A percentile compares a stretch with the other conserved stretches of the same genome.
Conservation (phyloP, 1,284 basidiomycete species). For the Rhodotorula sp. region DNA sequence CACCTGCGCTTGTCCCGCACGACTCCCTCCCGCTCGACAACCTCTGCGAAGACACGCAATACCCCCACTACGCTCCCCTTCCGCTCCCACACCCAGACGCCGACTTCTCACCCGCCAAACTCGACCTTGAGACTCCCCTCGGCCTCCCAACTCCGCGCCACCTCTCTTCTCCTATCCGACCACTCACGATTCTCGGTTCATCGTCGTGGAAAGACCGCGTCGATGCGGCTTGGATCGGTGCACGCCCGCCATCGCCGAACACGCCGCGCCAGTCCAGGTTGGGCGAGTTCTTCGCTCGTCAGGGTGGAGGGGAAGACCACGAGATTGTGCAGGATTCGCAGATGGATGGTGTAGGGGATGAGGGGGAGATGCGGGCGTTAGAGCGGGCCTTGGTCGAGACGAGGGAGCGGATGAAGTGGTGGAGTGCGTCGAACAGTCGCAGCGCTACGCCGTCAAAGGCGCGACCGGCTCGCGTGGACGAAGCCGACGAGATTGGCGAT, state of each 20-base stretch:
- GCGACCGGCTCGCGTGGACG: neutral
- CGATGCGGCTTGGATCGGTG: conserved; percentile 11
- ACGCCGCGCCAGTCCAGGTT: conserved; percentile 8
- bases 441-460: neutral
- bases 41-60: conserved; percentile 14
- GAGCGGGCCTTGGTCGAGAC: neutral
- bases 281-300: conserved; percentile 11
- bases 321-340: conserved; percentile 8
- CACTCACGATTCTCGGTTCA: neutral
- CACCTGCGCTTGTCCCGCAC: neutral
- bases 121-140: neutral
- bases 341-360: neutral
- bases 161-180: neutral
- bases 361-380: neutral
- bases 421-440: neutral
- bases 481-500: neutral
- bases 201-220: neutral
- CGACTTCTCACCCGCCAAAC: neutral
- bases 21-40: neutral
- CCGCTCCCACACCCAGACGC: neutral
- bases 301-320: conserved; percentile 4
- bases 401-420: neutral
- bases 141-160: neutral
- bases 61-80: neutral
- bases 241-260: neutral